Percentiles rank a stretch among this genome's conserved stretches.
Conservation (phyloP, 495 filamentous ascomycete species). For the Echria macrotheca region DNA sequence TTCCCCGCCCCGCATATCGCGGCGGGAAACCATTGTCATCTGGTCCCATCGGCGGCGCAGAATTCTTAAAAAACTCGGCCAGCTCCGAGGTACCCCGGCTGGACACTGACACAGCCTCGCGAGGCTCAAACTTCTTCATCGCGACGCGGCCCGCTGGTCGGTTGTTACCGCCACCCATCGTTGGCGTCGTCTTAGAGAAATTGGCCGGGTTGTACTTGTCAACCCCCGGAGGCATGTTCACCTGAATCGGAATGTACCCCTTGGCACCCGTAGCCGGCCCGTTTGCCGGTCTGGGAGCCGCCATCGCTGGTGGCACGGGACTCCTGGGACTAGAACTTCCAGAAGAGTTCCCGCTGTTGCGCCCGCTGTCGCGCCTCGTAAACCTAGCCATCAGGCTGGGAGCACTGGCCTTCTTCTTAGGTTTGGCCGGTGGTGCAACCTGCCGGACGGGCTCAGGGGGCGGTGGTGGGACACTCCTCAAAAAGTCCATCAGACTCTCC, state of each 20-base stretch:
- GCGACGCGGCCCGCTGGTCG: conserved; percentile 30
- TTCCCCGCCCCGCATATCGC: conserved; percentile 16
- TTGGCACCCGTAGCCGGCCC: conserved; percentile 29
- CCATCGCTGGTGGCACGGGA: conserved; percentile 9
- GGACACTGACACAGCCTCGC: conserved; percentile 40
- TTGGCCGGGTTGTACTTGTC: conserved; percentile 20
- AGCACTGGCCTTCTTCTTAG: conserved; percentile 57
- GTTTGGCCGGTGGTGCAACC: conserved; percentile 28
- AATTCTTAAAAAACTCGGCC: conserved; percentile 73
- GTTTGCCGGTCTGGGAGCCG: conserved; percentile 28
- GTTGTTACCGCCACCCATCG: conserved; percentile 11
- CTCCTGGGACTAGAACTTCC: conserved; percentile 6
- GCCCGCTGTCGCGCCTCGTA: conserved; percentile 35
- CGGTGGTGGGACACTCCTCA: conserved; percentile 76
- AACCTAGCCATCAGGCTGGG: conserved; percentile 61
- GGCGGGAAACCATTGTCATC: conserved; percentile 1
- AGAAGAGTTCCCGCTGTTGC: conserved; percentile 2
- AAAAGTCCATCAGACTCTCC: conserved; percentile 83
- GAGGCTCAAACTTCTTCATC: conserved; percentile 50
- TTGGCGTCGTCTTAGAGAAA: neutral
- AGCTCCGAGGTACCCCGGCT: conserved; percentile 58
- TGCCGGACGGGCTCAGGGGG: conserved; percentile 50
- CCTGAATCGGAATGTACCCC: conserved; percentile 44
- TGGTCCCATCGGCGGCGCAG: conserved; percentile 56
- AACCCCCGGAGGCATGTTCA: conserved; percentile 30